A percentile compares a stretch with the other conserved stretches of the same genome.
Conservation (phyloP, 306 rosid species). For the Delonix regia region DNA sequence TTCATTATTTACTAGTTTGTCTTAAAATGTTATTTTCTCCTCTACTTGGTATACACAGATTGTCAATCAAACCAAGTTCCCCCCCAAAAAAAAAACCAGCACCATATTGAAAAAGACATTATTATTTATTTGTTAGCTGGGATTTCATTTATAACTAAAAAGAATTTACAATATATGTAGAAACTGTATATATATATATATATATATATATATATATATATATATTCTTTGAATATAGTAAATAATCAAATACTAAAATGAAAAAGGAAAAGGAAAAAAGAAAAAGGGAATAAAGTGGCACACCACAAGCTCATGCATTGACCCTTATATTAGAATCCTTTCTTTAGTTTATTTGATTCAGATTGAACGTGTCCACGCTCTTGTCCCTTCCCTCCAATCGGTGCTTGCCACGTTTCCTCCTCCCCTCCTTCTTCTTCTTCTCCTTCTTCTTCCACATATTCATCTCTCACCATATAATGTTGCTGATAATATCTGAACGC, state of each 20-base stretch:
- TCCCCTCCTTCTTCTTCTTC: conserved; percentile 29
- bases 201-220: no score
- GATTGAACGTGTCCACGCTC: not conserved
- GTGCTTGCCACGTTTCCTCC: conserved; percentile 48
- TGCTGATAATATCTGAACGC: conserved; percentile 85
- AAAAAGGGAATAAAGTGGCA: not conserved
- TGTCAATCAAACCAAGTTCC: not conserved
- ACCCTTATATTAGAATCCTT: conserved; percentile 35
- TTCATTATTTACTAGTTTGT: no score
- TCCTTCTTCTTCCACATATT: conserved; percentile 60
- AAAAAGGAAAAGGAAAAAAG: not conserved
- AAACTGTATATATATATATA: conserved; percentile 14
- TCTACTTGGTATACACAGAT: not conserved
- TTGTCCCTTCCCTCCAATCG: conserved; percentile 28
- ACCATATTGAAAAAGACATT: not conserved
- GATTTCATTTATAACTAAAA: conserved; percentile 24
- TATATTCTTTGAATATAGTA: not conserved
- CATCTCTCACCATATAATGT: conserved; percentile 52
- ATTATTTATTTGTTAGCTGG: conserved; percentile 11
- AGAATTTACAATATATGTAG: conserved; percentile 29
- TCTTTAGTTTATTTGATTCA: conserved; percentile 42
- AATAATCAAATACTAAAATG: no score
- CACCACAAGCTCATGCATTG: not conserved
- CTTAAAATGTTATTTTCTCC: not conserved
- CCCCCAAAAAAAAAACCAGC: no score